These are phyloP conservation scores for Haplosporangium sp. DNA, from an alignment of 371 early-diverging fungal genomes.

Conservation along the genomic window DNA sequence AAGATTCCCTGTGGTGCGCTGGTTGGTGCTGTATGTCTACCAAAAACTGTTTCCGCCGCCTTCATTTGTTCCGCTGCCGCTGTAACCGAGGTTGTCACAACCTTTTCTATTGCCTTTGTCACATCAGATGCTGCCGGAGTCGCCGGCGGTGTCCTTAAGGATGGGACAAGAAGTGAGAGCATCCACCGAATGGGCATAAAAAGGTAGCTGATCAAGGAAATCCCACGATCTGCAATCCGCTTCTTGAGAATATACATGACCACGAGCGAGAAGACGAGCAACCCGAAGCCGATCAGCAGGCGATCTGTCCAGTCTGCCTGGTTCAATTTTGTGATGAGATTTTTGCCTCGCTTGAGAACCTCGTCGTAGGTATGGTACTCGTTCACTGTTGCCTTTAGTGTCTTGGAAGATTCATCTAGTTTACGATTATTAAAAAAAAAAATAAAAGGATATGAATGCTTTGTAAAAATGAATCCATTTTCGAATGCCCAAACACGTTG, in stretches of 20 bases:
- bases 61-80: slow-evolving; percentile 5
- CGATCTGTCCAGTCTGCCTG: slow-evolving; percentile 80
- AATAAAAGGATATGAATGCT: neutral
- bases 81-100: neutral
- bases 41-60: slow-evolving; percentile 1
- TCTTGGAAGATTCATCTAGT: slow-evolving; percentile 73
- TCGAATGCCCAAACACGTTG: neutral
- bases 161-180: slow-evolving; percentile 36
- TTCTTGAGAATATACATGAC: slow-evolving; percentile 76
- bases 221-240: slow-evolving; percentile 74
- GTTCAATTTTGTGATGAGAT: slow-evolving; percentile 74
- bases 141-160: slow-evolving; percentile 16
- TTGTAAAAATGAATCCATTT: neutral
- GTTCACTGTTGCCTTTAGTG: slow-evolving; percentile 61
- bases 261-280: slow-evolving; percentile 69
- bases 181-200: slow-evolving; percentile 55
- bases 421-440: neutral
- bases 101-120: slow-evolving; percentile 6
- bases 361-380: slow-evolving; percentile 76
- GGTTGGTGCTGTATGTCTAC: slow-evolving; percentile 16
- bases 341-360: slow-evolving; percentile 69
- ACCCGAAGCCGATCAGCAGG: slow-evolving; percentile 70
- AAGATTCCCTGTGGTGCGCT: slow-evolving; percentile 24
- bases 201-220: slow-evolving; percentile 65
- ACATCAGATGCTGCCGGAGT: neutral